These are phyloP conservation scores for Iris pallida DNA, from an alignment of 116 monocot genomes.

Conservation along the genomic window DNA sequence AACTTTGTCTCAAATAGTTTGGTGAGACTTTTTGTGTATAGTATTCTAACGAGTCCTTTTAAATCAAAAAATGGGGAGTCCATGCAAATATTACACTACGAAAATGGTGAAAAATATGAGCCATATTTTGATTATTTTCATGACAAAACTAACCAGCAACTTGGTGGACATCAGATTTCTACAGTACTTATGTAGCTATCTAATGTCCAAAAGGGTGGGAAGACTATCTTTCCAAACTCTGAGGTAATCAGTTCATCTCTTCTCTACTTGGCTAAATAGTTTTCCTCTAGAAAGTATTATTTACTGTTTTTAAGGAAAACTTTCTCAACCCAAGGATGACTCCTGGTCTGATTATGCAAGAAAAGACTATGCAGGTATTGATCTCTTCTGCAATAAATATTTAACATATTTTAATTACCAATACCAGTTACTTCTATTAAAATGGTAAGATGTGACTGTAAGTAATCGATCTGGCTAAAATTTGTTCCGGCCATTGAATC, in stretches of 20 bases:
- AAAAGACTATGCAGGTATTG: slow-evolving; percentile 63
- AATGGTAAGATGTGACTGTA: too few relatives aligned
- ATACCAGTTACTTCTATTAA: too few relatives aligned
- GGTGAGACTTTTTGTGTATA: neutral
- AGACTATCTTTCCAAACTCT: slow-evolving; percentile 77
- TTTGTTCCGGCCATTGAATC: too few relatives aligned
- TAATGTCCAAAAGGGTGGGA: slow-evolving; percentile 42
- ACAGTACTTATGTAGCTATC: slow-evolving; percentile 51
- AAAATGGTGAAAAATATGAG: slow-evolving; percentile 41
- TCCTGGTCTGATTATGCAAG: slow-evolving; percentile 73
- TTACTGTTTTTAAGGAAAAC: slow-evolving; percentile 32
- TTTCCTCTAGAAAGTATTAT: neutral
- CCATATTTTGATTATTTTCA: slow-evolving; percentile 49
- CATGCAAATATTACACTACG: slow-evolving; percentile 38
- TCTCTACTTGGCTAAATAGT: neutral
- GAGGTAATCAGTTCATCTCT: slow-evolving; percentile 30
- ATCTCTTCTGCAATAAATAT: too few relatives aligned
- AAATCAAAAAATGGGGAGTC: slow-evolving; percentile 54
- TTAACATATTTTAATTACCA: too few relatives aligned
- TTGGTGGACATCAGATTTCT: slow-evolving; percentile 39
- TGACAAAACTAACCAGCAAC: slow-evolving; percentile 32
- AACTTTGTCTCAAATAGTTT: neutral
- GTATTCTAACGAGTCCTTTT: neutral
- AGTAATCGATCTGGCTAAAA: too few relatives aligned
- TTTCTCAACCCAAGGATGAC: slow-evolving; percentile 53